These are phyloP conservation scores for Populus hybrid DNA, from an alignment of 441 rosid species.

Conservation along the genomic window DNA sequence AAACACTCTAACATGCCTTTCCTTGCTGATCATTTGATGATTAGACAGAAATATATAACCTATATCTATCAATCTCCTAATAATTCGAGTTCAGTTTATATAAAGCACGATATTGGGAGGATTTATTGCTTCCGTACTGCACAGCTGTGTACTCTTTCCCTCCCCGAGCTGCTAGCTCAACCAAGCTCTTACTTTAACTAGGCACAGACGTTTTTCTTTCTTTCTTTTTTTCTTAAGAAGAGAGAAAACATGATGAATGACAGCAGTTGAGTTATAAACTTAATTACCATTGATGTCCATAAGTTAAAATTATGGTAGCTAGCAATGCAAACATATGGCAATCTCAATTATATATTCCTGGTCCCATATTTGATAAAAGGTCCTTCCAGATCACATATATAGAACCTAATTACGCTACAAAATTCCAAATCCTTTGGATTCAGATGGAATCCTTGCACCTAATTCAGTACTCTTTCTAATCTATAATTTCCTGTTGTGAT, in stretches of 20 bases:
- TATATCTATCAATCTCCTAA: constrained; percentile 1
- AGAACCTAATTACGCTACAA: no score
- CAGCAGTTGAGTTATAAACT: no score
- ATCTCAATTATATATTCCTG: no score
- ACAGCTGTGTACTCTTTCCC: background rate
- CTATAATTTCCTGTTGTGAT: background rate
- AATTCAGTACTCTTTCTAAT: background rate
- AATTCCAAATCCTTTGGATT: background rate
- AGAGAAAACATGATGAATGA: no score
- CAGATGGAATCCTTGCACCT: background rate
- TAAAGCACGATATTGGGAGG: constrained; percentile 9
- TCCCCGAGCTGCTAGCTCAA: background rate
- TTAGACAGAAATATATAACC: constrained; percentile 17
- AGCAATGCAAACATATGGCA: no score
- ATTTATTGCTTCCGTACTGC: constrained; percentile 8
- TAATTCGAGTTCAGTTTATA: constrained; percentile 3
- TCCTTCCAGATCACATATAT: no score
- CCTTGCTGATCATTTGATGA: constrained; percentile 27
- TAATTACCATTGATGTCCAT: no score
- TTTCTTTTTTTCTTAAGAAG: no score
- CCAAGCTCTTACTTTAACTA: background rate
- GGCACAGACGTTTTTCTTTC: background rate
- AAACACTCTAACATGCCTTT: constrained; percentile 1
- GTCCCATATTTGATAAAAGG: no score
- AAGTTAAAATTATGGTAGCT: no score